Evolutionary conservation across 139 green algal genomes (phyloP), one percentile per base, ranked within the genome.

Genomic region (Chlamydomonas sp.): DNA sequence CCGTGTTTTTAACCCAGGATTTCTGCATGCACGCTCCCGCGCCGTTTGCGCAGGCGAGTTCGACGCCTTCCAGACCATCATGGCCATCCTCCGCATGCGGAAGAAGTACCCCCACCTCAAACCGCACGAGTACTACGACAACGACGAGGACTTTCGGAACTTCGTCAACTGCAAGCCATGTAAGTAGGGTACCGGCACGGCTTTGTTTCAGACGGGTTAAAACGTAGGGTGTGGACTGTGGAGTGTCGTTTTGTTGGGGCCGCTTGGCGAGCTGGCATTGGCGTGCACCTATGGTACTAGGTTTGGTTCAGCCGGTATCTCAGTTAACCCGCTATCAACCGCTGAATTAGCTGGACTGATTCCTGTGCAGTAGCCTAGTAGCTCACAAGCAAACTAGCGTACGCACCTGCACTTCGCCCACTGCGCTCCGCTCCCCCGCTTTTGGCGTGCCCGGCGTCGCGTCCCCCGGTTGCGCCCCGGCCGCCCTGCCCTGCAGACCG

Each of bases 21-120:
- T 49, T 49, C 31, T 49, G 31, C 31, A 49, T 49, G 31, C 31
- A 49, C 31, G 31, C 74, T 12, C 49, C 74, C 49, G 10, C n/a
- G 49, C 18, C 71, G 58, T 57, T 63, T 4, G n/a, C n/a, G n/a
- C 78, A 84, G 89, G 90, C 62, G 90, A 93, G 80, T 93, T 93
- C 69, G 90, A 93, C 63, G 90, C 90, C 3, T 91, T 93, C 66
- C 79, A 86, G 79, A 91, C 90, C 61, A 93, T 93, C 75, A 93
- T 91, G 90, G 87, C 90, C 69, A 93, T 93, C 74, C 84, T 93
- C 63, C 87, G 90, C 79, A 91, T 93, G 90, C 84, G 90, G 6
- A 83, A 15, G 1, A 91, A 90, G 84, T 80, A 80, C 1, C 85
- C 85, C 31, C 71, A 85, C 78, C 77, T 85, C 2, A 58, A 83